phyloP scores from a whole-genome alignment of 1,284 basidiomycete species.

The Amylostereum areolatum region DNA sequence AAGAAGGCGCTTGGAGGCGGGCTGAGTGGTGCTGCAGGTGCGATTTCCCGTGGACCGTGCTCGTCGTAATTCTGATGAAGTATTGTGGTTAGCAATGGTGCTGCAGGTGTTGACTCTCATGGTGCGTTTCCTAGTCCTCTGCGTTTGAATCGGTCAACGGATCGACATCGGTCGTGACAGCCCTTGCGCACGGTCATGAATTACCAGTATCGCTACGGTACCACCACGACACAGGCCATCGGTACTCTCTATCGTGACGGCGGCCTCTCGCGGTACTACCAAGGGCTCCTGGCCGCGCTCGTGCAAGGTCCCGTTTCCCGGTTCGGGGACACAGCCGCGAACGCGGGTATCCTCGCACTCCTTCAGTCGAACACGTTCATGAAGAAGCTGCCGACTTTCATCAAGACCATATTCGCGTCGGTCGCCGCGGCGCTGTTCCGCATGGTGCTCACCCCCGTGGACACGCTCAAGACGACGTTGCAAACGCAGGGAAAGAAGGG shows the following conservation, averaged over 20 bases:
- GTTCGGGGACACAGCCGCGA: conserved; percentile 88
- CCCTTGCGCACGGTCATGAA: conserved; percentile 88
- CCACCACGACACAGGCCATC: conserved; percentile 59
- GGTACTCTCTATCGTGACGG: conserved; percentile 70
- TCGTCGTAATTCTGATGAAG: not conserved
- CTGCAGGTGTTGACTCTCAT: conserved; percentile 83
- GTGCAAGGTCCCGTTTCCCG: conserved; percentile 73
- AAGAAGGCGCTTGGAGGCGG: conserved; percentile 82
- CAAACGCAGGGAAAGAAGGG: conserved; percentile 81
- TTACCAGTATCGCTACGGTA: conserved; percentile 84
- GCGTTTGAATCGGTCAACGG: not conserved
- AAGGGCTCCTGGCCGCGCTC: conserved; percentile 76
- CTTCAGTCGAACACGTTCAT: conserved; percentile 65
- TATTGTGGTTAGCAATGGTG: conserved; percentile 64
- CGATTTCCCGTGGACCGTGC: conserved; percentile 8
- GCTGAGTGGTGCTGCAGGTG: conserved; percentile 77
- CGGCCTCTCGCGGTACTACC: conserved; percentile 78
- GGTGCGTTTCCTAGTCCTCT: conserved; percentile 30
- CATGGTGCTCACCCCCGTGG: conserved; percentile 82
- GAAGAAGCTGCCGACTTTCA: conserved; percentile 50
- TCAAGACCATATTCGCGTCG: conserved; percentile 71
- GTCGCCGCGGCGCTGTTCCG: conserved; percentile 71
- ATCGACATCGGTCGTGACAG: conserved; percentile 20
- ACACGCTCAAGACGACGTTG: conserved; percentile 88
- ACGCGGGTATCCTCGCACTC: conserved; percentile 74